These are phyloP conservation scores for Aspergillus sp. DNA, from an alignment of 2,329 filamentous ascomycete species.

Conservation along the genomic window DNA sequence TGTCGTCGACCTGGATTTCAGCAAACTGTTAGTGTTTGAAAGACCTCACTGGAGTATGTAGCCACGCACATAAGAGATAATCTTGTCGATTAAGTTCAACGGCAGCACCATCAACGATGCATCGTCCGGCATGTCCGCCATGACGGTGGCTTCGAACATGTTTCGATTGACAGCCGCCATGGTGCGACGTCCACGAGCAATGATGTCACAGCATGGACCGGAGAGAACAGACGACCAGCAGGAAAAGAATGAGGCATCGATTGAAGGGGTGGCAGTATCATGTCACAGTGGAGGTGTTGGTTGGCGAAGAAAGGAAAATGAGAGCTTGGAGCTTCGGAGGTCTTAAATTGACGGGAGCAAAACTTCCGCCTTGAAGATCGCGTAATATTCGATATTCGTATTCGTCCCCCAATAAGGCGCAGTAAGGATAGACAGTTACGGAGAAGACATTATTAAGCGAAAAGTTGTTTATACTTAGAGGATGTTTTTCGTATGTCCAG, in stretches of 20 bases:
- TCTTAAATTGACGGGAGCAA: not conserved
- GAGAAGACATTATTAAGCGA: too few relatives aligned
- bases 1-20: slow-evolving; percentile 47
- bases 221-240: not conserved
- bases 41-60: too few relatives aligned
- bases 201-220: slow-evolving; percentile 21
- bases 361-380: not conserved
- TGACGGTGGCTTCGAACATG: slow-evolving; percentile 35
- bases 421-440: too few relatives aligned
- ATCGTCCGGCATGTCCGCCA: slow-evolving; percentile 21
- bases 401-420: too few relatives aligned
- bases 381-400: too few relatives aligned
- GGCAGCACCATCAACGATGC: slow-evolving; percentile 41
- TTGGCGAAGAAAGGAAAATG: slow-evolving; percentile 1
- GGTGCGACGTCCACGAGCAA: slow-evolving; percentile 24
- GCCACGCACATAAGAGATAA: slow-evolving; percentile 47
- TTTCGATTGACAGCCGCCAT: slow-evolving; percentile 38
- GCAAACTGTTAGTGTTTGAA: not conserved
- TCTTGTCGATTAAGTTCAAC: slow-evolving; percentile 52
- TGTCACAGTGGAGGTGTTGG: slow-evolving; percentile 3
- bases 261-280: not conserved
- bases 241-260: not conserved
- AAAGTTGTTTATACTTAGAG: too few relatives aligned
- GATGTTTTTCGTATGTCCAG: too few relatives aligned
- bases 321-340: not conserved